Evolutionary conservation across 116 monocot species (phyloP), one percentile per base, ranked within the genome.

Genomic region (Cymodocea nodosa): DNA sequence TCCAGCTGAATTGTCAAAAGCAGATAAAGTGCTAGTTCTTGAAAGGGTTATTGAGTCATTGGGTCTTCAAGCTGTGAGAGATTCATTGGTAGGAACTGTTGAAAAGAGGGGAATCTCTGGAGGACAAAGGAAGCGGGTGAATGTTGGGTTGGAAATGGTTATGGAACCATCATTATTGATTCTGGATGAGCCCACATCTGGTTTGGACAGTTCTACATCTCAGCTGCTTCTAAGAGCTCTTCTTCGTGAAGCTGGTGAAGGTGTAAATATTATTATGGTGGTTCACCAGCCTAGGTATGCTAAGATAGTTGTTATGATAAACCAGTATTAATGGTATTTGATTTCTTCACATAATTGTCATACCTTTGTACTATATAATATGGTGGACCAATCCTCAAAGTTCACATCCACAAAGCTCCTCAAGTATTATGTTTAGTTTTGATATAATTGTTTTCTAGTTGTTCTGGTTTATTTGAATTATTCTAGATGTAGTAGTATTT

Each of bases 101-200:
- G 98, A 98, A 71, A 71, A 86, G 48, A 88, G 98, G 25, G 98
- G 92, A n/a, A 98, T 98, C 34, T 98, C 92, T 15, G 92, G 98
- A 17, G 98, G 98, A 59, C 98, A 98, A 67, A 81, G 86, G 57
- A 98, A 98, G 63, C 71, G 98, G 67, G 98, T 98, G 39, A 98
- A 98, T 72, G 98, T 98, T 69, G 98, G 98, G 1, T 24, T 98
- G 20, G 98, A 98, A 76, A 98, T 98, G 98, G 98, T 98, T 60
- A 98, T 98, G 89, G 98, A 98, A 55, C 98, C 98, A 19, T 92
- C 98, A 52, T 51, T 98, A 4, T 72, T 98, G 66, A 91, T 98
- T 65, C 75, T 98, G 15, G 98, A 98, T 77, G 98, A 98, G 73
- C 98, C 98, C 35, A 98, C 98, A 60, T 98, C 98, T 52, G 98